Evolutionary conservation across 2,329 filamentous ascomycete species (phyloP).

Genomic region (Colletotrichum paranaense): DNA sequence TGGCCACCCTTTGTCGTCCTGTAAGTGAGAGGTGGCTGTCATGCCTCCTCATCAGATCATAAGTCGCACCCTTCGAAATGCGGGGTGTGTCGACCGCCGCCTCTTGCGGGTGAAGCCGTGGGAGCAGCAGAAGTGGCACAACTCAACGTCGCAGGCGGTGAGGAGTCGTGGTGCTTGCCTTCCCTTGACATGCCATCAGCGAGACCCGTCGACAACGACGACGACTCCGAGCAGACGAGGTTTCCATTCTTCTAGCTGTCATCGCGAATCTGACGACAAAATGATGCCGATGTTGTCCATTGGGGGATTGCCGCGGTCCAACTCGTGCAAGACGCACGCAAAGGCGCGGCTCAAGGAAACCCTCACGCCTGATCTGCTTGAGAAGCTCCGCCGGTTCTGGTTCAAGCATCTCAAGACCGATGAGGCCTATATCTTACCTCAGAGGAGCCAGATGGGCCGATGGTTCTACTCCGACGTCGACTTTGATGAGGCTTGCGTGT

Average conservation of each 20-base stretch:
- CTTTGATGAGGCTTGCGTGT: slow-evolving; percentile 50
- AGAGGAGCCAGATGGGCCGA: slow-evolving; percentile 40
- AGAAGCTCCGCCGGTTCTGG: slow-evolving; percentile 50
- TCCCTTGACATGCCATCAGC: background rate
- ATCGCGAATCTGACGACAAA: background rate
- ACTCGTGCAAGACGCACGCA: slow-evolving; percentile 26
- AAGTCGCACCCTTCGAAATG: slow-evolving; percentile 21
- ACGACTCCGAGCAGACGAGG: background rate
- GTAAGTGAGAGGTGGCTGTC: slow-evolving; percentile 1
- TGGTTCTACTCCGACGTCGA: slow-evolving; percentile 50
- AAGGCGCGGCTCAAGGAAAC: slow-evolving; percentile 32
- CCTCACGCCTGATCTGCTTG: slow-evolving; percentile 44
- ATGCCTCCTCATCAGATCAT: slow-evolving; percentile 26
- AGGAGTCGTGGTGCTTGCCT: background rate
- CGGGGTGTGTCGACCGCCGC: slow-evolving; percentile 21
- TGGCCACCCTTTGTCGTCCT: background rate
- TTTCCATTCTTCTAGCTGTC: background rate
- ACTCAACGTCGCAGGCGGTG: slow-evolving; percentile 14
- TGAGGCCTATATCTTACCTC: slow-evolving; percentile 42
- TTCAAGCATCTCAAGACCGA: slow-evolving; percentile 47
- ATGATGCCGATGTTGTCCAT: slow-evolving; percentile 23
- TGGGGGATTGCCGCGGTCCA: slow-evolving; percentile 21
- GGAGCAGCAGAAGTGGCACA: slow-evolving; percentile 1
- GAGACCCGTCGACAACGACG: background rate
- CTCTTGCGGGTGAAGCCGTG: background rate